Base-by-base conservation (phyloP, 345 rosid species). In the Dimocarpus longan region DNA sequence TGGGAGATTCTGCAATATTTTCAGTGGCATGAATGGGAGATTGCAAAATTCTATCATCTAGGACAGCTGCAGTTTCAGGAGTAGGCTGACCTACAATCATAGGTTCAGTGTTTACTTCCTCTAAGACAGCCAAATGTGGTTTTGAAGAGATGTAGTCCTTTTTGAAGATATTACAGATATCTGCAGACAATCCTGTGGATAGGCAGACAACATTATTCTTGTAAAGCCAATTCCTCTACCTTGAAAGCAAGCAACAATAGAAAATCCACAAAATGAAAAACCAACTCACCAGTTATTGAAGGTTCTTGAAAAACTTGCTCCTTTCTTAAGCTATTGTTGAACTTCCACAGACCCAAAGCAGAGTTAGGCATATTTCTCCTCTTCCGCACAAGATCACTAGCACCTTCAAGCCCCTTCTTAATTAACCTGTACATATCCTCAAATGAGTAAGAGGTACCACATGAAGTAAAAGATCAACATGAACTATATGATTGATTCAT, bases 281-380 rank as follows among this genome's bases (percentile, higher is more conserved):
- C 11, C n/a, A 60, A 57, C 28, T 75, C 74, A 90, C 99, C 99
- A 64, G 93, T 87, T 48, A 90, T 1, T 62, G 76, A 79, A 74
- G 99, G 90, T 66, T 92, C 91, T 52, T 71, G 24, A 78, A 93
- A 87, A 57, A 82, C 13, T 60, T 79, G 84, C 62, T 92, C 97
- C 79, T 86, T 92, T 84, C 86, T 82, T 68, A 78, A 77, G 69
- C 63, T 65, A 71, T 83, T 90, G 71, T 82, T 85, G 78, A 79
- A 67, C 86, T 83, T 93, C 99, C 98, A 92, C 37, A 88, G 13
- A 24, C 64, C 87, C 82, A 92, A 72, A 80, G 80, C 64, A 76
- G 90, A 83, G 73, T 81, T 79, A 79, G 91, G 92, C 60, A 77
- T 13, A 11, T 76, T 82, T 81, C 73, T 87, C 84, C 85, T 91